Conservation (phyloP, 176 grass and related monocot species). For the Sorghum bicolor region Sorghum_bicolor_NCBIv3 NC_012873.2:62998001-62998500, state of each 20-base stretch:
- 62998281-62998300: constrained; percentile 74
- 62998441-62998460: constrained; percentile 51
- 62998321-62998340: constrained; percentile 91
- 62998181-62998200: constrained; percentile 88
- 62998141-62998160: constrained; percentile 92
- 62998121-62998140: constrained; percentile 84
- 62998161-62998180: constrained; percentile 98
- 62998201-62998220: constrained; percentile 61
- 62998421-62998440: constrained; percentile 43
- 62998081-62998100: constrained; percentile 79
- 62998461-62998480: constrained; percentile 56
- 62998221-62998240: constrained; percentile 59
- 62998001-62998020: constrained; percentile 86
- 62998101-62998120: constrained; percentile 78
- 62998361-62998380: constrained; percentile 63
- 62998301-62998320: constrained; percentile 62
- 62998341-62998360: constrained; percentile 74
- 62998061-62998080: constrained; percentile 90
- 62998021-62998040: constrained; percentile 82
- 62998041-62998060: constrained; percentile 80
- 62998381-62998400: constrained; percentile 86
- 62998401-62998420: constrained; percentile 69
- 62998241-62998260: constrained; percentile 78
- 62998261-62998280: constrained; percentile 71
- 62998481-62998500: constrained; percentile 70